Evolutionary conservation across 2,329 filamentous ascomycete genomes (phyloP).

Genomic region (Colletotrichum chlorophyti): DNA sequence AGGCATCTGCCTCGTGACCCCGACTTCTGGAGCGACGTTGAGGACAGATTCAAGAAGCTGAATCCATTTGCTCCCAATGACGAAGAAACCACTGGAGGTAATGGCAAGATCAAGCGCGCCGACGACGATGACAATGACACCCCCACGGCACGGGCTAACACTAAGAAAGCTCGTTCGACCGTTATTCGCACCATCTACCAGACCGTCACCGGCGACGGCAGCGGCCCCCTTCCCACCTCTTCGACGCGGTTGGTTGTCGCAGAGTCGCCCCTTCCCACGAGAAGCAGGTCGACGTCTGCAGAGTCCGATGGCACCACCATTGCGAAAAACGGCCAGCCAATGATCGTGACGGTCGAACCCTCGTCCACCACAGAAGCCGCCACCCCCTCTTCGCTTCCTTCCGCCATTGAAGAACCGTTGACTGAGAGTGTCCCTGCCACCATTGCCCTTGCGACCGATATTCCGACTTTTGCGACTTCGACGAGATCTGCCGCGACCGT

Average conservation of each 20-base stretch:
- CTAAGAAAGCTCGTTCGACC: slow-evolving; percentile 31
- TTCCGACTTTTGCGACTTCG: slow-evolving; percentile 35
- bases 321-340: slow-evolving; percentile 7
- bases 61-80: slow-evolving; percentile 21
- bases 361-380: slow-evolving; percentile 14
- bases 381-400: slow-evolving; percentile 30
- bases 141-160: slow-evolving; percentile 24
- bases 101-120: slow-evolving; percentile 14
- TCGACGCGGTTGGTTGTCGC: slow-evolving; percentile 45
- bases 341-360: slow-evolving; percentile 2
- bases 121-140: slow-evolving; percentile 11
- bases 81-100: slow-evolving; percentile 23
- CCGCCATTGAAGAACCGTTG: slow-evolving; percentile 35
- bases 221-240: neutral
- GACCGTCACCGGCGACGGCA: slow-evolving; percentile 35
- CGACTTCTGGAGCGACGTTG: slow-evolving; percentile 26
- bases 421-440: slow-evolving; percentile 30
- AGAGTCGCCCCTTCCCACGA: slow-evolving; percentile 7
- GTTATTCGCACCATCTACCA: slow-evolving; percentile 48
- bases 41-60: slow-evolving; percentile 8
- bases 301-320: slow-evolving; percentile 19
- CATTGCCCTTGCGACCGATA: slow-evolving; percentile 36
- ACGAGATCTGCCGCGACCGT: slow-evolving; percentile 38
- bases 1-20: slow-evolving; percentile 23
- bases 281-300: neutral